Conservation (phyloP, 371 early-diverging fungal species). For the Mortierella sp. region DNA sequence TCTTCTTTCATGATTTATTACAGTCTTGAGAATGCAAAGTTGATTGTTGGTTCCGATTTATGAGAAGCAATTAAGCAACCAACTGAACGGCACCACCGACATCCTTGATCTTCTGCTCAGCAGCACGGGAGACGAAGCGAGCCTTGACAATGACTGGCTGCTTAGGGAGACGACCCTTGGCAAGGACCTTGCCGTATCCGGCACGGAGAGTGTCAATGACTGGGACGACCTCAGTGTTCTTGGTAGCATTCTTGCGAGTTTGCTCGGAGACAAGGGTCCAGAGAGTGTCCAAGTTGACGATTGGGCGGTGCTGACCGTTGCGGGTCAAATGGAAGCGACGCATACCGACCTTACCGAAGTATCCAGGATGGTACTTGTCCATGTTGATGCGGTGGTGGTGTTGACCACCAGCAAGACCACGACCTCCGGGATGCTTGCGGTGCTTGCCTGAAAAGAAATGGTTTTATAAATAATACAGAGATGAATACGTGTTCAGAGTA, state of each 20-base stretch:
- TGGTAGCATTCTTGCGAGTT: conserved; percentile 86
- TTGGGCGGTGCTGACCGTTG: conserved; percentile 90
- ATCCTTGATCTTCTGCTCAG: conserved; percentile 99
- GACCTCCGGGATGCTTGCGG: conserved; percentile 99
- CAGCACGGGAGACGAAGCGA: conserved; percentile 93
- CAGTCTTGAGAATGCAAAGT: conserved; percentile 11
- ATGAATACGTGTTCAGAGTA: neutral
- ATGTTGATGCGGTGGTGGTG: conserved; percentile 99
- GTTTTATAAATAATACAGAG: neutral
- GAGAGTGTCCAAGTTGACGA: conserved; percentile 95
- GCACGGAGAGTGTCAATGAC: conserved; percentile 93
- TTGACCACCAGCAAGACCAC: conserved; percentile 99
- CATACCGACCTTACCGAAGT: conserved; percentile 99
- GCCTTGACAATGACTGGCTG: conserved; percentile 99
- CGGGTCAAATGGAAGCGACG: conserved; percentile 98
- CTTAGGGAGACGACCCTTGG: conserved; percentile 92
- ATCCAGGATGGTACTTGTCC: conserved; percentile 99
- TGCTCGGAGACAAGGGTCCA: conserved; percentile 96
- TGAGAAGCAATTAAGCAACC: conserved; percentile 55
- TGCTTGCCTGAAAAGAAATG: conserved; percentile 88
- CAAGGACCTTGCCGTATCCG: conserved; percentile 98
- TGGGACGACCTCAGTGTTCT: conserved; percentile 92
- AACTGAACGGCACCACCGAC: conserved; percentile 92
- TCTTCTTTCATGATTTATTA: conserved; percentile 27
- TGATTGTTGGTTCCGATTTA: neutral